Conservation (phyloP, 2,329 filamentous ascomycete genomes). For the Penicillium sp. region DNA sequence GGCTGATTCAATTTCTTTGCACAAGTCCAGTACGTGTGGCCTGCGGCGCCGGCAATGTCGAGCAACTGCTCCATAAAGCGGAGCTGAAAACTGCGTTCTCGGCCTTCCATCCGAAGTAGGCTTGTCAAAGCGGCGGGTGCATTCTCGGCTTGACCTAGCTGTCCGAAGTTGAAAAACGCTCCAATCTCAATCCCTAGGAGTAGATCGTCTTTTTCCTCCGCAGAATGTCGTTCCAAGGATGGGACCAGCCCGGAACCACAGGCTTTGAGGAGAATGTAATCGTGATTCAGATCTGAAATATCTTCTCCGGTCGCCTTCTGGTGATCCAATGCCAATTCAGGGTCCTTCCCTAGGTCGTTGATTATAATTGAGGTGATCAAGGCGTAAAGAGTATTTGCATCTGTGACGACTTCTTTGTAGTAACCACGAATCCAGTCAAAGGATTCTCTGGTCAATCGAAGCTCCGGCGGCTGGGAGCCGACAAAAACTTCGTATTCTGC, state of each 20-base stretch:
- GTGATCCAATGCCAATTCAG: conserved; percentile 23
- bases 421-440: conserved; percentile 24
- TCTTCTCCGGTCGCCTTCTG: conserved; percentile 17
- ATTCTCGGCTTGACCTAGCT: conserved; percentile 26
- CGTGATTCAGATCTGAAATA: conserved; percentile 23
- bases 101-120: conserved; percentile 15
- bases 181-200: conserved; percentile 21
- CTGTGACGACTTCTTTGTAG: conserved; percentile 12
- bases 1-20: conserved; percentile 25
- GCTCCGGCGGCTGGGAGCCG: conserved; percentile 17
- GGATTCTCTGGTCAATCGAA: conserved; percentile 16
- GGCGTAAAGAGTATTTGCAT: conserved; percentile 18
- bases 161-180: conserved; percentile 26
- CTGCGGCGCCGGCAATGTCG: conserved; percentile 24
- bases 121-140: conserved; percentile 19
- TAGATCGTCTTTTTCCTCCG: conserved; percentile 15
- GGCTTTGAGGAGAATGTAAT: conserved; percentile 23
- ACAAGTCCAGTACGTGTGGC: conserved; percentile 25
- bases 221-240: conserved; percentile 11
- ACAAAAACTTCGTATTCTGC: conserved; percentile 24
- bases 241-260: conserved; percentile 18
- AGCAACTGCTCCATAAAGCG: conserved; percentile 28
- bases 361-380: conserved; percentile 25
- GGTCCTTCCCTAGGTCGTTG: conserved; percentile 27
- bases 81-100: conserved; percentile 19